These are phyloP conservation scores for Colletotrichum costaricense DNA, from an alignment of 2,329 filamentous ascomycete species.

Conservation along the genomic window DNA sequence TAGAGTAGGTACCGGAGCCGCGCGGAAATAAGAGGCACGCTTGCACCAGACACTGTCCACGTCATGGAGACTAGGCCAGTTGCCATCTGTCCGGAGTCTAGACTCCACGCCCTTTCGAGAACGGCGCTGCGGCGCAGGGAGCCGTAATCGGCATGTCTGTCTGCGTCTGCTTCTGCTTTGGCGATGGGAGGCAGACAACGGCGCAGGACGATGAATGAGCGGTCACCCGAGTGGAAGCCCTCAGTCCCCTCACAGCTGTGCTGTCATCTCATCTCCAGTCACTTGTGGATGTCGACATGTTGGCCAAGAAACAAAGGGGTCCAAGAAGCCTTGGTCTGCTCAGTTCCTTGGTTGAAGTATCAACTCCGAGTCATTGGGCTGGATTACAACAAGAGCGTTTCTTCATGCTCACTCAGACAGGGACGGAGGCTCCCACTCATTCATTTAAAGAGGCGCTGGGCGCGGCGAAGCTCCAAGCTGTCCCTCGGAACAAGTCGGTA, in stretches of 20 bases:
- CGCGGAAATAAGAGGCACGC: constrained; percentile 2
- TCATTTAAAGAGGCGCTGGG: not conserved
- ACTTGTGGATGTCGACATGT: not conserved
- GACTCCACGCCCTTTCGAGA: constrained; percentile 5
- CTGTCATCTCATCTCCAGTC: not conserved
- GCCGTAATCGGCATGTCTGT: constrained; percentile 3
- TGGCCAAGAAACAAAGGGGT: not conserved
- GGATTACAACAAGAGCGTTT: not conserved
- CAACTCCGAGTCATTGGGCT: not conserved
- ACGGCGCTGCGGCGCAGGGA: not conserved
- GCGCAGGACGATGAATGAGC: not conserved
- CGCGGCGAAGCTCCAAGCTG: not conserved
- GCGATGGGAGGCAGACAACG: not conserved
- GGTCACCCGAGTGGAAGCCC: not conserved
- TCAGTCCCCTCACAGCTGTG: not conserved
- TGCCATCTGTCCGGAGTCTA: not conserved
- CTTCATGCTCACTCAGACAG: not conserved
- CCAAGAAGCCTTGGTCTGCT: not conserved
- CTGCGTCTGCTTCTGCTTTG: not conserved
- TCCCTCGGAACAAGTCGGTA: constrained; percentile 7
- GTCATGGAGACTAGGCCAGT: not conserved
- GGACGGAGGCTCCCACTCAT: not conserved
- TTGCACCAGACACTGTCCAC: not conserved
- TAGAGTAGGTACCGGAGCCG: not conserved
- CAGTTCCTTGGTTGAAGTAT: not conserved